These are phyloP conservation scores for Schoenoplectus triqueter DNA, from an alignment of 202 grass and related monocot species.

Conservation along the genomic window DNA sequence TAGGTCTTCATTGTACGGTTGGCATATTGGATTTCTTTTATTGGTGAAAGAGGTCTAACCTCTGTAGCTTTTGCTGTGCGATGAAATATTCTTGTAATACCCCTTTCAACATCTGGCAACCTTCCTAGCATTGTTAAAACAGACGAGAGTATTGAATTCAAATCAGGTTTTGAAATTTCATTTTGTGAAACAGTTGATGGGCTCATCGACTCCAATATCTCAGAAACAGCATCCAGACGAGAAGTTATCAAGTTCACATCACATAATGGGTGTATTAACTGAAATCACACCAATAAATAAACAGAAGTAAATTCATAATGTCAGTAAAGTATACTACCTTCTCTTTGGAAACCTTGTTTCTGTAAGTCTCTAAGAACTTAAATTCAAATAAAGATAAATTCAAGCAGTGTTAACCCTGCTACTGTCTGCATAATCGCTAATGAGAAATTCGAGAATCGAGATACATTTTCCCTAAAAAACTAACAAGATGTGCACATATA, in stretches of 20 bases:
- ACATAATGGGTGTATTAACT: constrained; percentile 83
- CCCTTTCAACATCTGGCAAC: constrained; percentile 84
- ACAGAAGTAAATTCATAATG: constrained; percentile 18
- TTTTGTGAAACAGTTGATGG: constrained; percentile 46
- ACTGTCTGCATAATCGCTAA: neutral
- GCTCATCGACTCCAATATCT: constrained; percentile 83
- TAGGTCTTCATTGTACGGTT: neutral
- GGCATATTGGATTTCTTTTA: constrained; percentile 10
- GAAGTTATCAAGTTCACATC: constrained; percentile 76
- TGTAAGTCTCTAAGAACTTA: constrained; percentile 7
- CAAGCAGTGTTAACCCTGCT: neutral
- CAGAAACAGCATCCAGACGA: constrained; percentile 85
- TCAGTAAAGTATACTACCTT: neutral
- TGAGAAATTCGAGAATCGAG: neutral
- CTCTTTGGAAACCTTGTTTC: neutral
- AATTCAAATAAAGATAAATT: constrained; percentile 20
- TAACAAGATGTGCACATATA: neutral
- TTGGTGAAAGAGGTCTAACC: constrained; percentile 44
- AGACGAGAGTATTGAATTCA: constrained; percentile 68
- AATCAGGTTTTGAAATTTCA: constrained; percentile 53
- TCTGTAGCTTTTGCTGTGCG: constrained; percentile 72
- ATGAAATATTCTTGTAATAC: constrained; percentile 92
- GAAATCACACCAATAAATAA: constrained; percentile 43
- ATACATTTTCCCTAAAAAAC: neutral
- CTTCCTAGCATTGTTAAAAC: constrained; percentile 72